Base-by-base conservation (phyloP, 768 basidiomycete species). In the Rhizopogon sp. region DNA sequence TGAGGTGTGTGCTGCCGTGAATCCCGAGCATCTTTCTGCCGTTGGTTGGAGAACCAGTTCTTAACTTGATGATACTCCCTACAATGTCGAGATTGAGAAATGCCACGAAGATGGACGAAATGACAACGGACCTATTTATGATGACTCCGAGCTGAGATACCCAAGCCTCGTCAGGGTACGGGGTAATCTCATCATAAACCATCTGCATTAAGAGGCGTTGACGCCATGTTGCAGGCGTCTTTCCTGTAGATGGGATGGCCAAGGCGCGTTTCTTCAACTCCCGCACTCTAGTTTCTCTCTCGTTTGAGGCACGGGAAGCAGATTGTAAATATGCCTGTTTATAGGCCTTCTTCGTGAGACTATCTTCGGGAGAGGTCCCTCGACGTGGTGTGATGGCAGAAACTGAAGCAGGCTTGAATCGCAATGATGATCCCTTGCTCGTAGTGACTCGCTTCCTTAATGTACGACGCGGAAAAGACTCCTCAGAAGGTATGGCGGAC, bases 1-100 rank as follows among this genome's bases (percentile, higher is more conserved):
- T 70, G 68, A 31, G 69, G 70, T 8, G 68, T 70, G 43, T 72
- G 70, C 10, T 58, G 59, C 16, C 69, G 70, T 0, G 69, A 70
- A 54, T 70, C 69, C 10, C 69, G 70, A 33, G 75, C 67, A 53
- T 74, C 74, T 58, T 77, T 73, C 55, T 77, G 83, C 42, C 83
- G 76, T 67, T 83, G 77, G 66, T 85, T 85, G 5, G 81, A 82
- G 56, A 85, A 85, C 83, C 83, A 85, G 58, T 83, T 83, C 68
- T 81, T 83, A 53, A 84, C 77, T 66, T 83, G 82, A 61, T 77
- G 78, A 62, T 80, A 81, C 46, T 81, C 76, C 59, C 81, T 82
- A 64, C 46, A 35, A 46, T 1, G 22, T 40, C 60, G 43, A 64
- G 62, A 42, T 39, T 40, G 20, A 31, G 45, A 22, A 22, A 52